Evolutionary conservation across 2,329 filamentous ascomycete species (phyloP), one percentile per base, ranked within the genome.

Genomic region (Colletotrichum acutatum): DNA sequence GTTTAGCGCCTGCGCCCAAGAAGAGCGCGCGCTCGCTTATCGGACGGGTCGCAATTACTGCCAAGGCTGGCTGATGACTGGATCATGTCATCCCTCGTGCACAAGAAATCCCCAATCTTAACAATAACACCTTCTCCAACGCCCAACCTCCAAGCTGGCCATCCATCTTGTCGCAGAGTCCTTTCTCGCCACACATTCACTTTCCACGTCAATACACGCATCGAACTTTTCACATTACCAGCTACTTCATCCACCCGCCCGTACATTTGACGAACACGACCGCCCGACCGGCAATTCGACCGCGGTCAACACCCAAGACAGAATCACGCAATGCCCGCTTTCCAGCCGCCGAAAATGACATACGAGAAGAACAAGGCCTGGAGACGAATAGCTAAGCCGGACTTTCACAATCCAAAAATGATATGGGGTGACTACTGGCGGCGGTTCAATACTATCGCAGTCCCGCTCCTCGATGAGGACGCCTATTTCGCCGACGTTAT

Each of bases 391-490:
- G 66, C 71, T 8, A 73, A 73, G 32, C 61, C 56, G 16, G 66
- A 56, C 24, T 73, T 73, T 49, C 34, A 42, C 34, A 52, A 69
- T 22, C 66, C 61, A 4, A 37, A 54, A 5, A 63, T 54, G 2
- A 26, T 73, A n/a, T 73, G 62, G 71, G 24, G 32, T n/a, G 42
- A 69, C 12, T 73, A 69, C 54, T 72, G 60, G 65, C 53, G 60
- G 63, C 57, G 46, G 52, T 74, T 65, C 61, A 71, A 74, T 58
- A 75, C 69, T 5, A 67, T 71, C 12, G 53, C 56, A 24, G 59
- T 74, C 26, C 60, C 52, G 22, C 28, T 72, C 28, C 59, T 64
- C 14, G 64, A 72, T 28, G 59, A 65, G 32, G 68, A 70, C 54
- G 66, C 66, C 49, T 68, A 64, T 37, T 70, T 74, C 49, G 69